Conservation (phyloP, 2,329 filamentous ascomycete genomes). For the Pestalotiopsis sp. region DNA sequence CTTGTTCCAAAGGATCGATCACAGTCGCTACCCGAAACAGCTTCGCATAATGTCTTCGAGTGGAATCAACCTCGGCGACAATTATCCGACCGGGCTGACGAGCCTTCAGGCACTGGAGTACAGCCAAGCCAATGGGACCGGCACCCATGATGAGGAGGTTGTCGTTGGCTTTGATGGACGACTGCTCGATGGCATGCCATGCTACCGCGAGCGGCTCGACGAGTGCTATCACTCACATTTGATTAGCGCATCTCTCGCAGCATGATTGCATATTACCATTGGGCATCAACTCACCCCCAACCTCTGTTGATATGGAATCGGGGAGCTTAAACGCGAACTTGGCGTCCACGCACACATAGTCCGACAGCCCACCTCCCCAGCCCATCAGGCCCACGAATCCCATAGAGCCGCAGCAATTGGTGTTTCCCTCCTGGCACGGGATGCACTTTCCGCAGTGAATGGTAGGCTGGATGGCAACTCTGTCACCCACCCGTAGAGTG, state of each 20-base stretch:
- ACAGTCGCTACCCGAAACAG: constrained; percentile 57
- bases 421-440: constrained; percentile 50
- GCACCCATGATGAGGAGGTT: constrained; percentile 58
- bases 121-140: constrained; percentile 62
- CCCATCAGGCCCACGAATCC: constrained; percentile 34
- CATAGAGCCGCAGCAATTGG: constrained; percentile 55
- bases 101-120: constrained; percentile 58
- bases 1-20: constrained; percentile 50
- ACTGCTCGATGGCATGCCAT: constrained; percentile 60
- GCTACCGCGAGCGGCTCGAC: constrained; percentile 64
- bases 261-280: too few relatives aligned
- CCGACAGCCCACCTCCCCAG: constrained; percentile 55
- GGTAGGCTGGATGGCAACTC: constrained; percentile 60
- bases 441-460: constrained; percentile 57
- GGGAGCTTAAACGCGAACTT: constrained; percentile 51
- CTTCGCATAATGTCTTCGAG: constrained; percentile 49
- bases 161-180: constrained; percentile 44
- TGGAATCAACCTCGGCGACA: constrained; percentile 53
- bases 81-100: constrained; percentile 55
- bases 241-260: constrained; percentile 5
- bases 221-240: constrained; percentile 40
- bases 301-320: constrained; percentile 48
- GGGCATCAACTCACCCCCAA: constrained; percentile 39
- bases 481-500: constrained; percentile 51
- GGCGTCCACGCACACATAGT: constrained; percentile 52